These are phyloP conservation scores for Neurospora sp. DNA, from an alignment of 495 filamentous ascomycete genomes.

Conservation along the genomic window DNA sequence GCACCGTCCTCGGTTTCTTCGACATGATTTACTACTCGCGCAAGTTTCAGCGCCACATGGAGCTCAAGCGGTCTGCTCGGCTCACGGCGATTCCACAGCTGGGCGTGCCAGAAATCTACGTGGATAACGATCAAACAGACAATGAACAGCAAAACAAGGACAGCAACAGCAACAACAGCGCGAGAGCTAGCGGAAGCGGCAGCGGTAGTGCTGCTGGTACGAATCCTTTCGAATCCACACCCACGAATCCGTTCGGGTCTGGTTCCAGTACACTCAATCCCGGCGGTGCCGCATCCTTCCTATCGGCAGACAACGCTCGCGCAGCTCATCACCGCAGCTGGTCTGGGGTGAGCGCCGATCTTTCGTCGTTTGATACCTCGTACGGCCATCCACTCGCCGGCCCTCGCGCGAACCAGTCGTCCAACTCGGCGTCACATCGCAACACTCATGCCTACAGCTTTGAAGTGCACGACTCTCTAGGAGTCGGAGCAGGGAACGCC, in stretches of 20 bases:
- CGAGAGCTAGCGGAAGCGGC: neutral
- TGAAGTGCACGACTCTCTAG: constrained; percentile 25
- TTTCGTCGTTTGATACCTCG: constrained; percentile 32
- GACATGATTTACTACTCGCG: constrained; percentile 86
- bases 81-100: constrained; percentile 73
- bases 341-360: constrained; percentile 27
- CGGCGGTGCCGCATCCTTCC: constrained; percentile 10
- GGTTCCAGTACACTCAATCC: constrained; percentile 8
- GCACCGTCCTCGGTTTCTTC: constrained; percentile 89
- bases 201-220: neutral
- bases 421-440: constrained; percentile 17
- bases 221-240: neutral
- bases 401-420: constrained; percentile 19
- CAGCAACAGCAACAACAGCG: neutral
- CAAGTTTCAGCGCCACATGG: constrained; percentile 61
- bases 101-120: constrained; percentile 80
- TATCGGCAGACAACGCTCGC: constrained; percentile 26
- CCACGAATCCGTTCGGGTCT: constrained; percentile 10
- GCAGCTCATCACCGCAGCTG: constrained; percentile 27
- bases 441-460: constrained; percentile 33
- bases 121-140: constrained; percentile 49
- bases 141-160: neutral
- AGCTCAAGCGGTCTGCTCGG: constrained; percentile 56
- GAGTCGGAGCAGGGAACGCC: neutral
- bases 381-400: constrained; percentile 33